A percentile compares a stretch with the other conserved stretches of the same genome.
phyloP scores from a whole-genome alignment of 352 stramenopile genomes.

The Lagenidium giganteum region DNA sequence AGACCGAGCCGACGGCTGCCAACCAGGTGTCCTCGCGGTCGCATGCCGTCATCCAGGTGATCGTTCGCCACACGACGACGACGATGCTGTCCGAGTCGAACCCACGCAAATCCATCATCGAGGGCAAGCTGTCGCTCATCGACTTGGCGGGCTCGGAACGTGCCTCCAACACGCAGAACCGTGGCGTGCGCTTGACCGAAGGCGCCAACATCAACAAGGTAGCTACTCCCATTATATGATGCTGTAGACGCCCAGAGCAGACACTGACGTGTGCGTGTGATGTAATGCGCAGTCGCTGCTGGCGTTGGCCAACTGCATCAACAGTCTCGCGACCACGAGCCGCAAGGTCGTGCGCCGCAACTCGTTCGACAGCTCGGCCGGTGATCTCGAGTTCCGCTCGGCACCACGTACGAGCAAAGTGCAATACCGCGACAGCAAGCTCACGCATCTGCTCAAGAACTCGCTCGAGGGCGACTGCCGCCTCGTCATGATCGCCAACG shows the following conservation, averaged over 20 bases:
- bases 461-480: slow-evolving; percentile 87
- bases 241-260: background rate
- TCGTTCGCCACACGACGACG: slow-evolving; percentile 45
- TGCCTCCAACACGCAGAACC: slow-evolving; percentile 76
- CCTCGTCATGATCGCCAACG: slow-evolving; percentile 89
- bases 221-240: background rate
- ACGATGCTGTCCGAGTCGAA: slow-evolving; percentile 43
- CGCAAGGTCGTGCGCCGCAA: slow-evolving; percentile 20
- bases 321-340: slow-evolving; percentile 57
- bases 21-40: slow-evolving; percentile 81
- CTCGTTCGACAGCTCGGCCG: slow-evolving; percentile 24
- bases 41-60: slow-evolving; percentile 81
- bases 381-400: slow-evolving; percentile 7
- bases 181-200: slow-evolving; percentile 47
- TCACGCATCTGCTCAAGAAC: slow-evolving; percentile 85
- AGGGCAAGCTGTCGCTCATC: slow-evolving; percentile 80
- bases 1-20: slow-evolving; percentile 66
- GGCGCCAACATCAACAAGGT: slow-evolving; percentile 71
- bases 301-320: slow-evolving; percentile 88
- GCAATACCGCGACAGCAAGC: slow-evolving; percentile 84
- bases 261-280: too few species aligned
- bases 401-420: slow-evolving; percentile 33
- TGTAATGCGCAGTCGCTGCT: slow-evolving; percentile 42
- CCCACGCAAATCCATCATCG: slow-evolving; percentile 44
- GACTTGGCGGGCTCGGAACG: slow-evolving; percentile 81